phyloP scores from a whole-genome alignment of 768 basidiomycete species.

The Stropharia rugosoannulata region DNA sequence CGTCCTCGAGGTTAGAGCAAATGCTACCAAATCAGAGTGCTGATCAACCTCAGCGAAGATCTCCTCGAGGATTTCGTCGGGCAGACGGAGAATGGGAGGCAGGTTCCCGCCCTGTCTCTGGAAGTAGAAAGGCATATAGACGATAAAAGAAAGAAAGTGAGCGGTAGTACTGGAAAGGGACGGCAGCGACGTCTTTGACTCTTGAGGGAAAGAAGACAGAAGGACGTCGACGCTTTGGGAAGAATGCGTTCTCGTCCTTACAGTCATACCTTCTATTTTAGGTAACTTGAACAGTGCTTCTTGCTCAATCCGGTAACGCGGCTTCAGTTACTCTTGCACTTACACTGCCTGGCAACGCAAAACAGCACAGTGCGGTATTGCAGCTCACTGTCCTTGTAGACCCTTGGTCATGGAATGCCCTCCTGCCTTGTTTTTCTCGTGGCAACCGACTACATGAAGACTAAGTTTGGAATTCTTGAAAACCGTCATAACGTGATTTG shows the following conservation, averaged over 20 bases:
- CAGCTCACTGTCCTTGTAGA: background rate
- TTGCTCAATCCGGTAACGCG: background rate
- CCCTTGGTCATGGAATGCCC: no score
- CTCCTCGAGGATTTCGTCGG: slow-evolving; percentile 46
- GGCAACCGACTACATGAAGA: background rate
- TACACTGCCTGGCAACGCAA: background rate
- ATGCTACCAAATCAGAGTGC: slow-evolving; percentile 40
- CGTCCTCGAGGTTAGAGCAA: slow-evolving; percentile 41
- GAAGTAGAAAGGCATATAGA: slow-evolving; percentile 18
- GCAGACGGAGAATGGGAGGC: slow-evolving; percentile 34
- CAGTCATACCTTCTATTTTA: slow-evolving; percentile 9
- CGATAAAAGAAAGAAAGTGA: slow-evolving; percentile 14
- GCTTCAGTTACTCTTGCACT: slow-evolving; percentile 1
- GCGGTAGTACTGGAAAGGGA: slow-evolving; percentile 7
- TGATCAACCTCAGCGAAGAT: slow-evolving; percentile 43
- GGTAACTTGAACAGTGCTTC: slow-evolving; percentile 19
- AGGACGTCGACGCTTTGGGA: slow-evolving; percentile 16
- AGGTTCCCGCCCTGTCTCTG: slow-evolving; percentile 17
- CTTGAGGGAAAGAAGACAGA: slow-evolving; percentile 6
- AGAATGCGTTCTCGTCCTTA: slow-evolving; percentile 7
- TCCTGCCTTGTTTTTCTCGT: background rate
- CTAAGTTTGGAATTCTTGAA: no score
- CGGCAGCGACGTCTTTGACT: slow-evolving; percentile 13
- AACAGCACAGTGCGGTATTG: background rate
- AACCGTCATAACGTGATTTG: no score